phyloP scores from a whole-genome alignment of 345 rosid species.

The Arabidopsis arenosa region DNA sequence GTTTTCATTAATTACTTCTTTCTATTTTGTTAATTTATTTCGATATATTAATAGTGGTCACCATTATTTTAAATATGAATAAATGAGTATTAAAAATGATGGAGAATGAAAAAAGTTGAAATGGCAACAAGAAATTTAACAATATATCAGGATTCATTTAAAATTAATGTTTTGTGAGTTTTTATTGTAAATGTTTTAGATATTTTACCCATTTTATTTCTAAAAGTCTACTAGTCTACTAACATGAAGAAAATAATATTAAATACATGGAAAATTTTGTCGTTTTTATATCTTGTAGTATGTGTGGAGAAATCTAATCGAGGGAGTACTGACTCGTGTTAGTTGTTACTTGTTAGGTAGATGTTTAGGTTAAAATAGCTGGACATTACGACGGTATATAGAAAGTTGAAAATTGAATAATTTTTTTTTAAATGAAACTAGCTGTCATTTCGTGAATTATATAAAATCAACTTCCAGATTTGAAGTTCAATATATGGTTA shows the following conservation, averaged over 20 bases:
- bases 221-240: not conserved
- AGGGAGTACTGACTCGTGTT: not conserved
- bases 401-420: not conserved
- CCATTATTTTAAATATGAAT: not conserved
- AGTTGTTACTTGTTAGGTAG: slow-evolving; percentile 7
- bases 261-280: not conserved
- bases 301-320: slow-evolving; percentile 1
- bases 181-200: not conserved
- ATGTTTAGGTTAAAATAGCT: not conserved
- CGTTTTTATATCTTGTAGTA: not conserved
- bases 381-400: not conserved
- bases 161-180: not conserved
- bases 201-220: not conserved
- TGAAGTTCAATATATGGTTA: not conserved
- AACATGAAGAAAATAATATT: not conserved
- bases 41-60: slow-evolving; percentile 7
- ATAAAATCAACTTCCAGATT: not conserved
- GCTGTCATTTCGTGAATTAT: not conserved
- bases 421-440: not conserved
- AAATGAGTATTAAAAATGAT: not conserved
- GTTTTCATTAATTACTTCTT: slow-evolving; percentile 19
- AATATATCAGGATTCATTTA: too few relatives aligned
- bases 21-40: not conserved
- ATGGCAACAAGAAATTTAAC: not conserved
- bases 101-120: not conserved